Evolutionary conservation across 768 basidiomycete species (phyloP).

Genomic region (Boletus edulis): DNA sequence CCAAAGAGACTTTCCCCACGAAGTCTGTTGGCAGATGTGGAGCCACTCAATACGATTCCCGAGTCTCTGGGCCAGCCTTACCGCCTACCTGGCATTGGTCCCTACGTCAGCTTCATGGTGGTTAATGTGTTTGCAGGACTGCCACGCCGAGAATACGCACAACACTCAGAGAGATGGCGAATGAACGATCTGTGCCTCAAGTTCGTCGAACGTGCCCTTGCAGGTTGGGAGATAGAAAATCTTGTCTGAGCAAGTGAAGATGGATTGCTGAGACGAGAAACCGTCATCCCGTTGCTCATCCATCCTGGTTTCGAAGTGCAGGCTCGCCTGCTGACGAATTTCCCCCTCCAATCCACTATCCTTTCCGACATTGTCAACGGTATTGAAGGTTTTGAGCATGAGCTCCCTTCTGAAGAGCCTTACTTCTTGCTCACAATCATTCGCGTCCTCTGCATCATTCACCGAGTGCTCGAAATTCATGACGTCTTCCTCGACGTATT

Average conservation of each 20-base stretch:
- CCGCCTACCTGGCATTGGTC: slow-evolving; percentile 74
- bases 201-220: slow-evolving; percentile 82
- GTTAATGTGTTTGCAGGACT: slow-evolving; percentile 87
- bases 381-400: slow-evolving; percentile 70
- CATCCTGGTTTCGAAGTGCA: slow-evolving; percentile 91
- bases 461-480: slow-evolving; percentile 81
- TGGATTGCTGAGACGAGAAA: slow-evolving; percentile 48
- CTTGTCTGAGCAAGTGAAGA: slow-evolving; percentile 60
- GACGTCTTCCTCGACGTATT: slow-evolving; percentile 88
- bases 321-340: slow-evolving; percentile 70
- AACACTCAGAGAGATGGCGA: slow-evolving; percentile 78
- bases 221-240: slow-evolving; percentile 76
- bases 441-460: slow-evolving; percentile 77
- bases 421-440: slow-evolving; percentile 74
- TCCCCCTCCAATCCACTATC: slow-evolving; percentile 68
- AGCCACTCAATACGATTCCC: slow-evolving; percentile 71
- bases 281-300: slow-evolving; percentile 53
- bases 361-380: slow-evolving; percentile 82
- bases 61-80: slow-evolving; percentile 81
- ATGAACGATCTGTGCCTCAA: slow-evolving; percentile 82
- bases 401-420: slow-evolving; percentile 63
- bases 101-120: slow-evolving; percentile 83
- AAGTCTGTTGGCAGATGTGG: slow-evolving; percentile 55
- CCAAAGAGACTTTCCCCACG: slow-evolving; percentile 67
- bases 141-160: slow-evolving; percentile 68